Base-by-base conservation (phyloP, 2,329 filamentous ascomycete genomes). In the Trichoderma asperellum region DNA sequence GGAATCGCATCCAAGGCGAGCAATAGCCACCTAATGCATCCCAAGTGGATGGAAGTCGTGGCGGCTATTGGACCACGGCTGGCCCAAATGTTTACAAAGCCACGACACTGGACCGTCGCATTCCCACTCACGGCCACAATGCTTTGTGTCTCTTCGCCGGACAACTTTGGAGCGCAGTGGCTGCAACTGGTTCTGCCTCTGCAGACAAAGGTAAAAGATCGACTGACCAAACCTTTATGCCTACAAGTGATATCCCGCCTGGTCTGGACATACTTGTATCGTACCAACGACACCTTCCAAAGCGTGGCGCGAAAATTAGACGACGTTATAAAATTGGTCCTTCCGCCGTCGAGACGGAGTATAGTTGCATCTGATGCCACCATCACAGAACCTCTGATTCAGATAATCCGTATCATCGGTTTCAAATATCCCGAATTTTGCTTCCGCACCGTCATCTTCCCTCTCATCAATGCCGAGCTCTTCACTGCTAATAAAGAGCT, bases 391-490 rank as follows among this genome's bases (percentile, higher is more conserved):
- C 95, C 96, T 1, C 82, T 98, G 73, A 95, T 98, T 68, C 94
- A 98, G 75, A 89, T 98, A 35, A 94, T 98, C 71, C 89, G 96
- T 40, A 94, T 97, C 76, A 94, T 99, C 75, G 96, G 95, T 2
- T 97, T 92, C 82, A 96, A 93, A 76, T 89, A 96, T 74, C 94
- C 95, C 65, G 96, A 99, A 75, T 91, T 97, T 72, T 98, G 95
- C 80, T 97, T 98, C 80, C 88, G 91, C 73, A 92, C 86, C 58
- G 92, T 98, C 72, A 93, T 99, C n/a, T 98, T 97, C 74, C 96
- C 95, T 3, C 83, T 99, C 47, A 92, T 99, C 76, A 97, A 97
- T 77, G 93, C 94, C 1, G 95, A 97, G 64, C 83, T 94, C n/a
- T 96, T 97, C 77, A 85, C 87, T 34, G 88, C 89, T 21, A 83